phyloP scores from a whole-genome alignment of 2,329 filamentous ascomycete genomes.

The Zopfia rhizophila region DNA sequence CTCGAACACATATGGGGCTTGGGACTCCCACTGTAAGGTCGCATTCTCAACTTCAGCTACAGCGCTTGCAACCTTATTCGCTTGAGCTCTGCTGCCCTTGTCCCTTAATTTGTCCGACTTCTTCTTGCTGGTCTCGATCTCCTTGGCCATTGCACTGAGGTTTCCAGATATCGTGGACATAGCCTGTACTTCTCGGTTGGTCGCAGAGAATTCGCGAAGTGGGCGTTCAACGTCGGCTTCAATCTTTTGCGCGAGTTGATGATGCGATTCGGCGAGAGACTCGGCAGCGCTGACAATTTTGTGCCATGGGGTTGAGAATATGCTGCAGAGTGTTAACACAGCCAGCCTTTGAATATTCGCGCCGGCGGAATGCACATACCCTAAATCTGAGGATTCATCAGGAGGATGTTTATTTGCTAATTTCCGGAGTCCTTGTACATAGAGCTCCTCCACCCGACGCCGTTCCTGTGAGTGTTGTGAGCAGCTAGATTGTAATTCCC shows the following conservation, averaged over 20 bases:
- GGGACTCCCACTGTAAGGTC: constrained; percentile 89
- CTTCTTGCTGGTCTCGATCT: constrained; percentile 84
- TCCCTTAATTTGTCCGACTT: constrained; percentile 84
- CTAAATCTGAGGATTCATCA: constrained; percentile 82
- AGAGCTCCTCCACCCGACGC: constrained; percentile 88
- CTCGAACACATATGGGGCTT: constrained; percentile 95
- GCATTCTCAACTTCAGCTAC: constrained; percentile 78
- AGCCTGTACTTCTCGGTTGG: constrained; percentile 79
- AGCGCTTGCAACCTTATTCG: constrained; percentile 80
- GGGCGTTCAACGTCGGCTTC: constrained; percentile 89
- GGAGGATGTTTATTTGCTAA: constrained; percentile 79
- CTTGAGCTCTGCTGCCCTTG: constrained; percentile 80
- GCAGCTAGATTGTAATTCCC: constrained; percentile 17
- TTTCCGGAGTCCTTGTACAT: constrained; percentile 83
- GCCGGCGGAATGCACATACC: constrained; percentile 67
- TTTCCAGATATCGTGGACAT: constrained; percentile 86
- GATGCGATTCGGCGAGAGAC: constrained; percentile 83
- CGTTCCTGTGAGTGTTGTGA: constrained; percentile 74
- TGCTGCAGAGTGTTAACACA: constrained; percentile 63
- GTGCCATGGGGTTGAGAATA: constrained; percentile 92
- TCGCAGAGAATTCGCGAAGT: constrained; percentile 77
- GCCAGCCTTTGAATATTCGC: constrained; percentile 1
- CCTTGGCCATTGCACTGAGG: constrained; percentile 80
- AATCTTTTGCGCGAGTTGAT: constrained; percentile 80
- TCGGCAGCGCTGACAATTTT: constrained; percentile 84